phyloP scores from a whole-genome alignment of 2,329 filamentous ascomycete genomes.

The Phialophora verrucosa region DNA sequence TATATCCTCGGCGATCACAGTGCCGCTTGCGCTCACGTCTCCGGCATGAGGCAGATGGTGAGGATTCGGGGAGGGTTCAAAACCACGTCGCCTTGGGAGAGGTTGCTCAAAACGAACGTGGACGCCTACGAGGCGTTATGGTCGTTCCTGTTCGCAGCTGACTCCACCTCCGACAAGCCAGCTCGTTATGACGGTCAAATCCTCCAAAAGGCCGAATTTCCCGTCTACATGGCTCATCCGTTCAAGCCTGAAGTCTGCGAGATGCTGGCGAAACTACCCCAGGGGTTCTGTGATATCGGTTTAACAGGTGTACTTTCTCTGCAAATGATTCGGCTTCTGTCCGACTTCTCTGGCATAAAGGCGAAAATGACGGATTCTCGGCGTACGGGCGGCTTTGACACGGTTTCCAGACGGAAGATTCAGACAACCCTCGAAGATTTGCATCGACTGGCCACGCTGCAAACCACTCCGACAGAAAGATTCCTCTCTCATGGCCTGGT shows the following conservation, averaged over 20 bases:
- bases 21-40: slow-evolving; percentile 21
- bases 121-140: slow-evolving; percentile 28
- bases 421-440: slow-evolving; percentile 25
- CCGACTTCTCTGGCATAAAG: slow-evolving; percentile 14
- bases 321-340: slow-evolving; percentile 25
- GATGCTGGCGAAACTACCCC: slow-evolving; percentile 24
- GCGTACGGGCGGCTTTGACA: background rate
- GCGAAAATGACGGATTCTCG: background rate
- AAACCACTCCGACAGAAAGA: slow-evolving; percentile 23
- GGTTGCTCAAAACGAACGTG: slow-evolving; percentile 20
- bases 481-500: slow-evolving; percentile 26
- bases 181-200: slow-evolving; percentile 11
- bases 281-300: slow-evolving; percentile 28
- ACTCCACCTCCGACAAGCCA: slow-evolving; percentile 6
- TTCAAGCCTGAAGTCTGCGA: slow-evolving; percentile 28
- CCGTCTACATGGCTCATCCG: slow-evolving; percentile 25
- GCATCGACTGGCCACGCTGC: slow-evolving; percentile 21
- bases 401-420: slow-evolving; percentile 13
- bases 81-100: slow-evolving; percentile 19
- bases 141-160: slow-evolving; percentile 24
- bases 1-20: slow-evolving; percentile 29
- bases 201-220: slow-evolving; percentile 22
- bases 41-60: slow-evolving; percentile 31
- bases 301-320: slow-evolving; percentile 27
- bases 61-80: slow-evolving; percentile 26